phyloP scores from a whole-genome alignment of 306 rosid species.

The Rosa chinensis region DNA sequence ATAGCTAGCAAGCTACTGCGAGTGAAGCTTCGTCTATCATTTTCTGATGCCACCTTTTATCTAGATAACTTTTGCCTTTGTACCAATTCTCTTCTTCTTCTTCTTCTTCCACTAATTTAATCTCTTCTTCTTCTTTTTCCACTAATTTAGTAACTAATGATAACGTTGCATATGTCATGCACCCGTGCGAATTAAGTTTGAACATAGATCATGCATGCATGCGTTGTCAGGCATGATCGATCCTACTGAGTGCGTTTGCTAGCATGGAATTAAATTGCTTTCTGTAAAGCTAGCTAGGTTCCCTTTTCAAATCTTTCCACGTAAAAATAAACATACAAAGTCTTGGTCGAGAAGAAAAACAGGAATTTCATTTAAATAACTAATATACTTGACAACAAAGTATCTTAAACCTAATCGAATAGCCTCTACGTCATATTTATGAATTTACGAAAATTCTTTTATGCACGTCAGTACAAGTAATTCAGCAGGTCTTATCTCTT shows the following conservation, averaged over 20 bases:
- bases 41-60: background rate
- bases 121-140: too few relatives aligned
- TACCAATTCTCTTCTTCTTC: too few relatives aligned
- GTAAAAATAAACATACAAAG: background rate
- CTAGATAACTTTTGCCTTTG: background rate
- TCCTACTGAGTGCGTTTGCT: background rate
- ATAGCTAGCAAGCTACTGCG: too few relatives aligned
- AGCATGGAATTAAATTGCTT: background rate
- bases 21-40: slow-evolving; percentile 17
- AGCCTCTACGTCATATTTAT: too few relatives aligned
- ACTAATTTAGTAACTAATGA: too few relatives aligned
- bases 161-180: background rate
- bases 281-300: background rate
- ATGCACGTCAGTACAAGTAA: too few relatives aligned
- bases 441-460: too few relatives aligned
- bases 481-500: too few relatives aligned
- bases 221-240: background rate
- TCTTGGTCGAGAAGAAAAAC: too few relatives aligned
- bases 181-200: background rate
- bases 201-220: background rate
- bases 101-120: too few relatives aligned
- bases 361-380: too few relatives aligned
- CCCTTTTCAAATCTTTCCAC: background rate
- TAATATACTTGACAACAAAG: too few relatives aligned
- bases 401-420: background rate